These are phyloP conservation scores for Phialocephala sp. DNA, from an alignment of 2,329 filamentous ascomycete genomes.

Conservation along the genomic window DNA sequence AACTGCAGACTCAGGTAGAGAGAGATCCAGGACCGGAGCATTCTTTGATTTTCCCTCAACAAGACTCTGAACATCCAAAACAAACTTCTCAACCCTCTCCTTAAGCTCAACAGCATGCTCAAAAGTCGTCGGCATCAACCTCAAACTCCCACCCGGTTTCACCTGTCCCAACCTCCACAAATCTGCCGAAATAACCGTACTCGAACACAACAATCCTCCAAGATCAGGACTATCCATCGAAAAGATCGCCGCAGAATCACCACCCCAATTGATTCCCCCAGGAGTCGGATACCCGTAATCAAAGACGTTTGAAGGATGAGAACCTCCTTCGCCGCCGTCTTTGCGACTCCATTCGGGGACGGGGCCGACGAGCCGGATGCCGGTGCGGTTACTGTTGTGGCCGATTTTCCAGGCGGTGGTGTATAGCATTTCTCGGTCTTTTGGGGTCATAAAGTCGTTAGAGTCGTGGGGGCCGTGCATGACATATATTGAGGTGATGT, in stretches of 20 bases:
- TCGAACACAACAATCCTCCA: slow-evolving; percentile 62
- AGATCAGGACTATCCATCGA: slow-evolving; percentile 64
- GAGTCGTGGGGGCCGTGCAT: slow-evolving; percentile 44
- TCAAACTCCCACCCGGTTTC: slow-evolving; percentile 61
- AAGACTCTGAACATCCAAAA: slow-evolving; percentile 45
- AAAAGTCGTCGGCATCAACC: slow-evolving; percentile 56
- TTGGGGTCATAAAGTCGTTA: slow-evolving; percentile 44
- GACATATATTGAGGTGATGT: slow-evolving; percentile 37
- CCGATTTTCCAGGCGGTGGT: slow-evolving; percentile 62
- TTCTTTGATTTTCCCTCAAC: slow-evolving; percentile 17
- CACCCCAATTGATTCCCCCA: slow-evolving; percentile 65
- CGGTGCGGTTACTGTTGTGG: slow-evolving; percentile 65
- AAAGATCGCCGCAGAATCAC: slow-evolving; percentile 65
- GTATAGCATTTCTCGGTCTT: slow-evolving; percentile 63
- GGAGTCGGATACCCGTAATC: slow-evolving; percentile 63
- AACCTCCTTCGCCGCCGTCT: slow-evolving; percentile 66
- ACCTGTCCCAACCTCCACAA: slow-evolving; percentile 68
- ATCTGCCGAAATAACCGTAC: slow-evolving; percentile 61
- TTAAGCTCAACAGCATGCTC: slow-evolving; percentile 54
- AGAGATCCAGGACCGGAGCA: slow-evolving; percentile 21
- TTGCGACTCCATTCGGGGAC: slow-evolving; percentile 62
- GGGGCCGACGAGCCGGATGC: slow-evolving; percentile 64
- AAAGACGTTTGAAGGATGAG: slow-evolving; percentile 64
- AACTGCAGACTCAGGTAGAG: slow-evolving; percentile 20
- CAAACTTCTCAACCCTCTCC: slow-evolving; percentile 50